Evolutionary conservation across 2,329 filamentous ascomycete species (phyloP), one percentile per base, ranked within the genome.

Genomic region (Cladosporium colombiae): DNA sequence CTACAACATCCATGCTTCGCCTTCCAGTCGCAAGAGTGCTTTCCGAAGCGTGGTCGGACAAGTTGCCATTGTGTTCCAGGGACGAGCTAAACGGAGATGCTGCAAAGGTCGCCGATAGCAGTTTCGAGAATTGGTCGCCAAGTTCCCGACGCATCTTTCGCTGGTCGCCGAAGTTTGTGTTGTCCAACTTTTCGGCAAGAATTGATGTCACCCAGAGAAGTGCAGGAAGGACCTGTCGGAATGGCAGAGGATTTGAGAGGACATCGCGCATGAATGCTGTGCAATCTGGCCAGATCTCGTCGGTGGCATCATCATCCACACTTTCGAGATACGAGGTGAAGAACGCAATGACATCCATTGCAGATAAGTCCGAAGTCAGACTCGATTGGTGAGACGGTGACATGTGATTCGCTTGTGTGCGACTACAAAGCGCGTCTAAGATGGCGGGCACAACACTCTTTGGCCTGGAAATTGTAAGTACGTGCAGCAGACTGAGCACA

Each of bases 231-330:
- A 93, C 94, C 74, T 97, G 93, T 65, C 95, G 86, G 79, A 99
- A 94, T 2, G 95, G 95, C 73, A 99, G 92, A 1, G 95, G 96
- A 74, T 99, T 99, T 27, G 90, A 88, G 31, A 99, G 83, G 31
- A 99, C 86, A 75, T 99, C 96, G 69, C 89, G 90, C 67, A 98
- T 78, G 77, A 99, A 99, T 0, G 90, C 87, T 73, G 93, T 92
- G 76, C 94, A 99, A 75, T 99, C 94, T 49, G 89, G 85, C 95
- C 95, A 99, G 58, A 99, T 97, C 78, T 99, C 95, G 73, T 99
- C 95, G 85, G 97, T 94, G 18, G 95, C 91, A 80, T 99, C 95
- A 73, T 99, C 95, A 74, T 99, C 95, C 14, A 98, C 83, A 0
- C 93, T 95, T 33, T 87, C 87, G 0, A 93, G 90, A 77, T 99